Evolutionary conservation across 192 early-diverging fungal genomes (phyloP), one percentile per base, ranked within the genome.

Genomic region (Funneliformis geosporum): DNA sequence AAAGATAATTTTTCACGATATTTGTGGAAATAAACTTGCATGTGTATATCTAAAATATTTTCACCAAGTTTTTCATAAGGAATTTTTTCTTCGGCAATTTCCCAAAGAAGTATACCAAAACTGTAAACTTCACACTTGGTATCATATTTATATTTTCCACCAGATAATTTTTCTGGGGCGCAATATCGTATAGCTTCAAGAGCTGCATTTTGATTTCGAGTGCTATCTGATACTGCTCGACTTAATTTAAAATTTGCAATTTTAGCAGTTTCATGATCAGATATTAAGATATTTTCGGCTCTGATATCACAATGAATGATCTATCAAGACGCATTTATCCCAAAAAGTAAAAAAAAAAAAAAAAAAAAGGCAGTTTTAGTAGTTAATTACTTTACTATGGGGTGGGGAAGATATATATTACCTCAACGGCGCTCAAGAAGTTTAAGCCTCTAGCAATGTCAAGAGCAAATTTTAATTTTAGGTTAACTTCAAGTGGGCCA

Each of bases 201-300:
- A 44, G 8, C 25, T 3, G 40, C 18, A 14, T 21, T 47, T 25
- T 27, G 65, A 16, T n/a, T 21, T 50, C 44, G 6, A 4, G 74
- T 64, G 14, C 11, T 23, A 8, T 55, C 61, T 4, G 25, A 6
- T 28, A 78, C 27, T 0, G 9, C 27, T 25, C 64, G 10, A 38
- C 76, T 78, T 23, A 82, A 75, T 28, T 79, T 82, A 77, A 86
- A 86, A 73, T 86, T 80, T 0, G 82, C 82, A 50, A 86, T 86
- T 38, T 78, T 78, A 21, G 76, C 76, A 39, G 7, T 8, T 60
- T 68, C 9, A 8, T 78, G 14, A 14, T 12, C 11, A 50, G 55
- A 47, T 8, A 78, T 78, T 33, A 78, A 38, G 25, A 78, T 67
- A 78, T 78, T 78, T 28, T 78, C 59, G 7, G 59, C 25, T 16